Evolutionary conservation across 139 green algal genomes (phyloP).

Genomic region (Closterium sp.): DNA sequence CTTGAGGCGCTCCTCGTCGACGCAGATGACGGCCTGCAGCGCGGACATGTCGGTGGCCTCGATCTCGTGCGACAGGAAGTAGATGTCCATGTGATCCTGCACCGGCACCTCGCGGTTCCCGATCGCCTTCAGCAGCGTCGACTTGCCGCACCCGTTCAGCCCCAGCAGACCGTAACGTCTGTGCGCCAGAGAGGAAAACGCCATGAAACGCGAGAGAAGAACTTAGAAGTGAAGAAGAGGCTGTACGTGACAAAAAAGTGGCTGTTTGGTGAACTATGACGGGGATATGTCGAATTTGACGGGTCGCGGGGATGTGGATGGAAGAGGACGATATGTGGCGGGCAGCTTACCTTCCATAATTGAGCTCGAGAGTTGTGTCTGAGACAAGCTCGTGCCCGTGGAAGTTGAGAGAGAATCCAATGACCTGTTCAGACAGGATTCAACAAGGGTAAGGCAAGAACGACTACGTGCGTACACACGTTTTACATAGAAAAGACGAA

Average conservation of each 20-base stretch:
- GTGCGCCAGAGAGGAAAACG: background rate
- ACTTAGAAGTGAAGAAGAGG: background rate
- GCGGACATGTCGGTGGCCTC: conserved; percentile 75
- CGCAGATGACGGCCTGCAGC: conserved; percentile 60
- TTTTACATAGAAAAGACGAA: background rate
- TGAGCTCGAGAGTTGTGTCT: conserved; percentile 81
- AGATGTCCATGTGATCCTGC: conserved; percentile 91
- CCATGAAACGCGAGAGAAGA: conserved; percentile 42
- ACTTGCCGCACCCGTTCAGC: conserved; percentile 59
- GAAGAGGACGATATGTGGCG: background rate
- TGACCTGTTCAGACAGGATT: conserved; percentile 28
- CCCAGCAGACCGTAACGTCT: conserved; percentile 58
- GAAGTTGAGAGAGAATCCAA: conserved; percentile 68
- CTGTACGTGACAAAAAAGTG: background rate
- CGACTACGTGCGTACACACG: background rate
- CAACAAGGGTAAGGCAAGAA: background rate
- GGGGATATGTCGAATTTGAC: background rate
- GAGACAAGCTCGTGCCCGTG: conserved; percentile 67
- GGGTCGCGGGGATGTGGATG: background rate
- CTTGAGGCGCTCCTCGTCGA: conserved; percentile 17
- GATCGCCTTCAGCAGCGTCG: conserved; percentile 61
- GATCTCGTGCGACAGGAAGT: conserved; percentile 84
- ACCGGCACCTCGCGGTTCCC: conserved; percentile 81
- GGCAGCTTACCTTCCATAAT: conserved; percentile 57
- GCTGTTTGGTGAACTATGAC: background rate